Percentiles rank a stretch among this genome's conserved stretches.
Conservation (phyloP, 1,139 yeast species). For the Magnusiomyces sp. region DNA sequence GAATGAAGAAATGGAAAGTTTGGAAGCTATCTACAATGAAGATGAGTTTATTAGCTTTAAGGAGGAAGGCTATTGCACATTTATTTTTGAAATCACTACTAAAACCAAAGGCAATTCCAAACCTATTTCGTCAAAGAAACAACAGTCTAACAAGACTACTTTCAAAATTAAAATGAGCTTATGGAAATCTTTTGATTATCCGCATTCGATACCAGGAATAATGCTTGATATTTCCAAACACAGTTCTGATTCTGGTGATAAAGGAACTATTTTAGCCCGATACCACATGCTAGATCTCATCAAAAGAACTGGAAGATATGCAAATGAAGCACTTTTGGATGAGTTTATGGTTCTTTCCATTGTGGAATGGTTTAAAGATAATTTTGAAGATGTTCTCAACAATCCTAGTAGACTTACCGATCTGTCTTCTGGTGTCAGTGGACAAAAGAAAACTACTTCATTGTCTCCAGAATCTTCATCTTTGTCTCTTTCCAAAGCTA, state of each 20-base stretch:
- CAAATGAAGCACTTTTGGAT: slow-evolving; percentile 45
- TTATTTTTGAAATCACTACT: slow-evolving; percentile 1
- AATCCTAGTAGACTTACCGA: slow-evolving; percentile 65
- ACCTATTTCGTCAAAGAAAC: neutral
- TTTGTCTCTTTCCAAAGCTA: no score
- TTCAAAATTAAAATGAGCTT: slow-evolving; percentile 13
- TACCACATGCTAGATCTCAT: slow-evolving; percentile 65
- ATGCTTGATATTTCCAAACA: no score
- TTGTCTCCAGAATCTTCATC: no score
- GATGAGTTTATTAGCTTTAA: slow-evolving; percentile 8
- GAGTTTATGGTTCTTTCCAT: slow-evolving; percentile 59
- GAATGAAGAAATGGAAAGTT: slow-evolving; percentile 70
- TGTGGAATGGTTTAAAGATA: slow-evolving; percentile 67
- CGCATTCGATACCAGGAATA: slow-evolving; percentile 29
- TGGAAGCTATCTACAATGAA: slow-evolving; percentile 46
- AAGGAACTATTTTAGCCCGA: slow-evolving; percentile 18
- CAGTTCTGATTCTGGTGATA: no score
- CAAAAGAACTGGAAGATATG: slow-evolving; percentile 35
- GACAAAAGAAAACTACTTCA: no score
- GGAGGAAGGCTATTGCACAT: slow-evolving; percentile 5
- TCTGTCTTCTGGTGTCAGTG: slow-evolving; percentile 28
- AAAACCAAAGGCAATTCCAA: neutral
- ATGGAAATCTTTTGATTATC: slow-evolving; percentile 24
- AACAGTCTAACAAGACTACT: neutral
- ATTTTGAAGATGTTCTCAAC: slow-evolving; percentile 47